phyloP scores from a whole-genome alignment of 257 asterid species.

The Solanum etuberosum region DNA sequence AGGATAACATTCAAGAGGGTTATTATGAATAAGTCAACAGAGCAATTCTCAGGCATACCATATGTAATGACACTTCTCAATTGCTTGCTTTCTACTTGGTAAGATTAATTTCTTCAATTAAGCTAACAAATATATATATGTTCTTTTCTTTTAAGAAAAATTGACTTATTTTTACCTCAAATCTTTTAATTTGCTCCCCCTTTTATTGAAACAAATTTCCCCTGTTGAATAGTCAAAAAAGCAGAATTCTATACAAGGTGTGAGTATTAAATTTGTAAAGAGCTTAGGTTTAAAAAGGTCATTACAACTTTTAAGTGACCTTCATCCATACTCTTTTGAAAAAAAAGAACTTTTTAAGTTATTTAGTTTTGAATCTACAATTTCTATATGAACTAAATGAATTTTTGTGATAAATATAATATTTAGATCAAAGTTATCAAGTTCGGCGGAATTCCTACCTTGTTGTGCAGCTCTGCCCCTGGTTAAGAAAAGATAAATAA shows the following conservation, averaged over 20 bases:
- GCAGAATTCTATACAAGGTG: background rate
- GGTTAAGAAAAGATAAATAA: background rate
- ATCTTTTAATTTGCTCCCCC: background rate
- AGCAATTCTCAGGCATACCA: constrained; percentile 62
- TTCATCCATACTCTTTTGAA: background rate
- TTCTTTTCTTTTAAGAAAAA: background rate
- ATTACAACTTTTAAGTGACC: background rate
- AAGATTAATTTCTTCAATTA: background rate
- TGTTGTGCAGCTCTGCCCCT: background rate
- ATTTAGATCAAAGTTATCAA: no score
- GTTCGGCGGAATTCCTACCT: no score
- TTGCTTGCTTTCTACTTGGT: constrained; percentile 55
- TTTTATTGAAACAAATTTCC: background rate
- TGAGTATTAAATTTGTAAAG: background rate
- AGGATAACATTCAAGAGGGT: constrained; percentile 64
- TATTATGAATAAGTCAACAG: constrained; percentile 34
- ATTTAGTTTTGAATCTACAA: background rate
- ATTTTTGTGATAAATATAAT: no score
- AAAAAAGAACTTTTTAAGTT: background rate
- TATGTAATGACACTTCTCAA: constrained; percentile 59
- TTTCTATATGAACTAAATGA: no score
- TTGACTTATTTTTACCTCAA: background rate
- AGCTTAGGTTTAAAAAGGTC: background rate
- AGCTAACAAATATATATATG: background rate
- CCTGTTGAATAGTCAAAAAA: background rate